phyloP scores from a whole-genome alignment of 2,329 filamentous ascomycete species.

The Ascochyta clinopodiicola region DNA sequence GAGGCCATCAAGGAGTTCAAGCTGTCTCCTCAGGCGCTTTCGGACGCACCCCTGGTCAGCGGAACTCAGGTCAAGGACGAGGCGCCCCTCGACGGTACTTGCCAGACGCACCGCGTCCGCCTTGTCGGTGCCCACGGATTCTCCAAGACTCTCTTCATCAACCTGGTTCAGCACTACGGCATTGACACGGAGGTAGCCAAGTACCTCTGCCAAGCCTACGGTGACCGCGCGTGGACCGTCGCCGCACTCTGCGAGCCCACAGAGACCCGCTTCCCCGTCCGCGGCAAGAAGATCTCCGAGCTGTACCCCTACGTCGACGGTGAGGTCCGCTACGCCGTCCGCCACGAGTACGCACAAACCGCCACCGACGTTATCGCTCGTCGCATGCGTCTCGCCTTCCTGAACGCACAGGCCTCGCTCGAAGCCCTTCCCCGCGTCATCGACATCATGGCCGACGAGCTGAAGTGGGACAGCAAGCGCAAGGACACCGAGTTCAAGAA shows the following conservation, averaged over 20 bases:
- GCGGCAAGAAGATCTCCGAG: conserved; percentile 78
- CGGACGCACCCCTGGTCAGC: conserved; percentile 70
- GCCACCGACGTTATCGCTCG: conserved; percentile 87
- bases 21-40: conserved; percentile 64
- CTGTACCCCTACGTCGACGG: conserved; percentile 93
- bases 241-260: conserved; percentile 80
- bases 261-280: conserved; percentile 78
- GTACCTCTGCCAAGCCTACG: conserved; percentile 86
- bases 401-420: conserved; percentile 89
- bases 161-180: conserved; percentile 90
- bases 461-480: conserved; percentile 75
- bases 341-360: conserved; percentile 90
- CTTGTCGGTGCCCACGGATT: conserved; percentile 85
- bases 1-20: conserved; percentile 74
- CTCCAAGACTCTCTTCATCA: conserved; percentile 92
- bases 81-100: conserved; percentile 73
- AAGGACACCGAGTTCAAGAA: conserved; percentile 85
- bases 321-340: conserved; percentile 85
- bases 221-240: conserved; percentile 91
- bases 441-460: conserved; percentile 85
- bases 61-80: conserved; percentile 77
- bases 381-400: conserved; percentile 82
- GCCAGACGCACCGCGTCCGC: conserved; percentile 83
- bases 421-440: conserved; percentile 86
- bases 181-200: conserved; percentile 91